These are phyloP conservation scores for Fusarium drepaniforme DNA, from an alignment of 2,329 filamentous ascomycete species.

Conservation along the genomic window DNA sequence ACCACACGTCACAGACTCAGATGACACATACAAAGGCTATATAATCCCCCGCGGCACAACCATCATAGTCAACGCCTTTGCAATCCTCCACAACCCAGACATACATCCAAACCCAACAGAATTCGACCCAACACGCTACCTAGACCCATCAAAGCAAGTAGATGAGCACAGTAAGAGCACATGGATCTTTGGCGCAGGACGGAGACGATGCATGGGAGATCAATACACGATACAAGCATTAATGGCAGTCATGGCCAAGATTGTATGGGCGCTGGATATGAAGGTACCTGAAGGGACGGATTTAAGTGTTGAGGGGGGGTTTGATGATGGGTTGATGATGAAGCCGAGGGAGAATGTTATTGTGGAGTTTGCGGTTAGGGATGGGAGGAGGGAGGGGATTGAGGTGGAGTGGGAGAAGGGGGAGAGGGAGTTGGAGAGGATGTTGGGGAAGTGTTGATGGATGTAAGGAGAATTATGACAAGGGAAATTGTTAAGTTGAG, in stretches of 20 bases:
- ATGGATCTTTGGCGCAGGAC: slow-evolving; percentile 61
- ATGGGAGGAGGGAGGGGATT: slow-evolving; percentile 5
- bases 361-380: slow-evolving; percentile 16
- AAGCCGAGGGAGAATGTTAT: slow-evolving; percentile 19
- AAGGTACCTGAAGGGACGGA: slow-evolving; percentile 39
- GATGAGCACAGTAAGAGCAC: slow-evolving; percentile 34
- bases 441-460: slow-evolving; percentile 2
- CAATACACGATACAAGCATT: slow-evolving; percentile 62
- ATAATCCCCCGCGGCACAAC: slow-evolving; percentile 61
- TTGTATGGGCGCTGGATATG: slow-evolving; percentile 63
- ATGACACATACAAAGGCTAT: slow-evolving; percentile 62
- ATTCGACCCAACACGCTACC: slow-evolving; percentile 46
- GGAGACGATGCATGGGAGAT: slow-evolving; percentile 61
- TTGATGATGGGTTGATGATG: slow-evolving; percentile 38
- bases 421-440: slow-evolving; percentile 13
- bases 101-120: slow-evolving; percentile 41
- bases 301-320: slow-evolving; percentile 41
- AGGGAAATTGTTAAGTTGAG: not conserved
- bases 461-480: not conserved
- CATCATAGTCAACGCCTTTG: slow-evolving; percentile 53
- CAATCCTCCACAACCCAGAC: slow-evolving; percentile 39
- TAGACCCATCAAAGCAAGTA: slow-evolving; percentile 21
- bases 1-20: slow-evolving; percentile 60
- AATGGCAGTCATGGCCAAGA: slow-evolving; percentile 52
- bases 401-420: slow-evolving; percentile 18